Conservation (phyloP, 164 flowering plant species). For the Magnolia changhungtana region DNA sequence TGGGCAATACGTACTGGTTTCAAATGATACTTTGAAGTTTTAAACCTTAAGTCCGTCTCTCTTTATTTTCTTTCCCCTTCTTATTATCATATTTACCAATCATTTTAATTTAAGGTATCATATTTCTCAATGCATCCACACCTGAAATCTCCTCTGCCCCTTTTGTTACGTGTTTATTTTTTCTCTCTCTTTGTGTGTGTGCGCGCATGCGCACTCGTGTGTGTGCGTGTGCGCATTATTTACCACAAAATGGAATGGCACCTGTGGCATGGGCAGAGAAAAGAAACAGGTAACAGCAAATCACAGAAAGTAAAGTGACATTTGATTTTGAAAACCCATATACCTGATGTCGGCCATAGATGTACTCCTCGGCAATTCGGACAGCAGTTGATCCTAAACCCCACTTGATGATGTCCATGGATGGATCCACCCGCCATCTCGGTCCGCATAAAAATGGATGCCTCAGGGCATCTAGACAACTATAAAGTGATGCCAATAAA, state of each 20-base stretch:
- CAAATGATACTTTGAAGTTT: too few species aligned
- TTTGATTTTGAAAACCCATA: background rate
- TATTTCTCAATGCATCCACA: too few species aligned
- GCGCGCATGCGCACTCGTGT: too few species aligned
- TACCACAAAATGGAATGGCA: background rate
- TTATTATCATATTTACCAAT: too few species aligned
- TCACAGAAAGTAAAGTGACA: background rate
- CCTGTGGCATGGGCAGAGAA: background rate
- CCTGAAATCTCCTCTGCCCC: too few species aligned
- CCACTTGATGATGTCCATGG: constrained; percentile 89
- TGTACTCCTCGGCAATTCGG: constrained; percentile 90
- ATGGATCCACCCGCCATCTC: constrained; percentile 83
- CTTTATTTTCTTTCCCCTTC: too few species aligned
- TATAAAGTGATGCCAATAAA: constrained; percentile 18
- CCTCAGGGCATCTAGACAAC: constrained; percentile 88
- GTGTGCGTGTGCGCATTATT: too few species aligned
- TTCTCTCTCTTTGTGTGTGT: too few species aligned
- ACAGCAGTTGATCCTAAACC: constrained; percentile 94
- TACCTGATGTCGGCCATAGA: constrained; percentile 87
- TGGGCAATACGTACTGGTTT: too few species aligned
- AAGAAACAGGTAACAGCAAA: background rate
- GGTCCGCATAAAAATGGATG: constrained; percentile 99
- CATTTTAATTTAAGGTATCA: too few species aligned
- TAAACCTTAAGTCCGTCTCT: too few species aligned
- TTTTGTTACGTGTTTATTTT: too few species aligned